A percentile compares a stretch with the other conserved stretches of the same genome.
phyloP scores from a whole-genome alignment of 352 stramenopile genomes.

The Phytopythium sindhum region DNA sequence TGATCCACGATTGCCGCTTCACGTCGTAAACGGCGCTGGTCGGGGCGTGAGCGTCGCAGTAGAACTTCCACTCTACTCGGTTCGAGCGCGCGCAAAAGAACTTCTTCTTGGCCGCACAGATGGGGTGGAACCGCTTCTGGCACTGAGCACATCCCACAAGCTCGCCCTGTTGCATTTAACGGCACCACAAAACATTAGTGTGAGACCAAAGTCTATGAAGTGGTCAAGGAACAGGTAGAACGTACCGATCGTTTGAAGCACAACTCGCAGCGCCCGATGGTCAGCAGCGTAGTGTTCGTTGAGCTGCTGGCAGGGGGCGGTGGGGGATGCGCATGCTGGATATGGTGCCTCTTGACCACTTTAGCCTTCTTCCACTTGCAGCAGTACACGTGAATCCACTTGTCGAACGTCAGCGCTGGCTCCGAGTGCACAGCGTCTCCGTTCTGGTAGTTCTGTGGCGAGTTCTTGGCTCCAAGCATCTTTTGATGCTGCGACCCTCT shows the following conservation, averaged over 20 bases:
- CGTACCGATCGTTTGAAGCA: constrained; percentile 47
- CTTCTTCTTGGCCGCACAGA: constrained; percentile 69
- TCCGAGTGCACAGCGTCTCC: background rate
- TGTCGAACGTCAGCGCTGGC: constrained; percentile 18
- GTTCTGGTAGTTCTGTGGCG: background rate
- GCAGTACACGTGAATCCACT: constrained; percentile 81
- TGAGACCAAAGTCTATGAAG: background rate
- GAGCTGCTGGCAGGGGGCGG: constrained; percentile 14
- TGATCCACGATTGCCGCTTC: constrained; percentile 75
- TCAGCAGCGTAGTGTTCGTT: constrained; percentile 11
- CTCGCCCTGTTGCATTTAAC: constrained; percentile 29
- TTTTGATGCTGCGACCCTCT: background rate
- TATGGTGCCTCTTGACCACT: constrained; percentile 57
- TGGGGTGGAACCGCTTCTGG: constrained; percentile 65
- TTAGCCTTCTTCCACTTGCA: constrained; percentile 72
- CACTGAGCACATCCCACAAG: constrained; percentile 57
- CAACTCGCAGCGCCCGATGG: constrained; percentile 41
- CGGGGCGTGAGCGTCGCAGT: constrained; percentile 68
- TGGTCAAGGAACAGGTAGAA: background rate
- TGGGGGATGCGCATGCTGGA: constrained; percentile 48
- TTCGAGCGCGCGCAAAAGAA: constrained; percentile 54
- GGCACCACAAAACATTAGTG: background rate
- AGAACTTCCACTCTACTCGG: constrained; percentile 75
- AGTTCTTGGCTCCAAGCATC: background rate
- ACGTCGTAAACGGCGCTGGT: constrained; percentile 64